phyloP scores from a whole-genome alignment of 2,329 filamentous ascomycete genomes.

The Cyphellophora attinorum region DNA sequence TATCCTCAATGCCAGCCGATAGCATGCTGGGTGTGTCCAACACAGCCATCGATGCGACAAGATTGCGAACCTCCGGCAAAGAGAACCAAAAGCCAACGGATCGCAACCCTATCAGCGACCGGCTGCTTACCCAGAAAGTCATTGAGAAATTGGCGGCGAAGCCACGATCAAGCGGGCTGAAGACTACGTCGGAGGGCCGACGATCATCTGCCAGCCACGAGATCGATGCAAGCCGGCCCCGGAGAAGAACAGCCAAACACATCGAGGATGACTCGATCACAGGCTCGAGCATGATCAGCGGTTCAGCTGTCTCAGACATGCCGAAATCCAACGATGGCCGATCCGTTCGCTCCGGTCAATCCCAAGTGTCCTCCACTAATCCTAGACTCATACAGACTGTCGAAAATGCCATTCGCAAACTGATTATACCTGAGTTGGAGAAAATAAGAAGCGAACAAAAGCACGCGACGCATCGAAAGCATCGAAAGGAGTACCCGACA shows the following conservation, averaged over 20 bases:
- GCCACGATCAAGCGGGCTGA: conserved; percentile 33
- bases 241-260: conserved; percentile 40
- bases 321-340: conserved; percentile 47
- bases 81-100: conserved; percentile 49
- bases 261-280: conserved; percentile 44
- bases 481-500: conserved; percentile 39
- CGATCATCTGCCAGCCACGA: conserved; percentile 33
- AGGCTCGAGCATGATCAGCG: conserved; percentile 52
- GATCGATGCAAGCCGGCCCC: conserved; percentile 24
- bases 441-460: conserved; percentile 86
- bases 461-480: conserved; percentile 47
- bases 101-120: conserved; percentile 56
- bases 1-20: conserved; percentile 72
- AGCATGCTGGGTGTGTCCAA: conserved; percentile 54
- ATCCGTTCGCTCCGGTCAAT: conserved; percentile 50
- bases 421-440: conserved; percentile 85
- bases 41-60: conserved; percentile 24
- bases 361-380: conserved; percentile 76
- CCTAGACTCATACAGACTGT: conserved; percentile 84
- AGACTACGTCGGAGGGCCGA: conserved; percentile 31
- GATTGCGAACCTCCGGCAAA: conserved; percentile 24
- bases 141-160: conserved; percentile 55
- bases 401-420: conserved; percentile 80
- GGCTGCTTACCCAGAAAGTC: conserved; percentile 58
- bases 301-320: conserved; percentile 40